A percentile compares a stretch with the other conserved stretches of the same genome.
Conservation (phyloP, 148 eudicot species). For the Rhododendron griersonianum region DNA sequence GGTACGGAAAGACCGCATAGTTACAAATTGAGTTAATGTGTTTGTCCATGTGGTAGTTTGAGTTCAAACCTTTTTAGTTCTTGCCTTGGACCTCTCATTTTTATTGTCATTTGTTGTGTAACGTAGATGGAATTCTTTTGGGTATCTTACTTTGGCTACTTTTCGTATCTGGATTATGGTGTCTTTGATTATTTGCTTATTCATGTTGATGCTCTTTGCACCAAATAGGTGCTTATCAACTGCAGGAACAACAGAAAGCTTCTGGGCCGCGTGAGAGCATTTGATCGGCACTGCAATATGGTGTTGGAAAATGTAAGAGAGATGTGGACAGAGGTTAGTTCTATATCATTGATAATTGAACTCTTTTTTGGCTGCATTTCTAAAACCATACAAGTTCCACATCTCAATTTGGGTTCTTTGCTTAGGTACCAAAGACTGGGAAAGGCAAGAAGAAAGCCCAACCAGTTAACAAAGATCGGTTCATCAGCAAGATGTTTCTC, state of each 20-base stretch:
- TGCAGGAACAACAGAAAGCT: constrained; percentile 90
- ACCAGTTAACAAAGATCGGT: constrained; percentile 85
- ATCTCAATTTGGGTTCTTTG: not conserved
- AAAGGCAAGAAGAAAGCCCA: constrained; percentile 94
- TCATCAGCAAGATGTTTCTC: constrained; percentile 95
- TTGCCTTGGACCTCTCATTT: not conserved
- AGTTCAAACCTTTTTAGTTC: not conserved
- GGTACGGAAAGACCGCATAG: constrained; percentile 26
- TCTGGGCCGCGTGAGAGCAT: constrained; percentile 71
- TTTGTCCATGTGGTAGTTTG: not conserved
- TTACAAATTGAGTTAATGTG: not conserved
- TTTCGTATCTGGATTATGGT: not conserved
- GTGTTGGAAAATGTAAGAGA: constrained; percentile 79
- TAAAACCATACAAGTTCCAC: not conserved
- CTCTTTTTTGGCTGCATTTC: not conserved
- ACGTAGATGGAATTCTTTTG: not conserved
- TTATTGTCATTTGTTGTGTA: not conserved
- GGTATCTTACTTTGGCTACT: constrained; percentile 1
- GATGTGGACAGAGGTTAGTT: constrained; percentile 83
- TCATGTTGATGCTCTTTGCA: not conserved
- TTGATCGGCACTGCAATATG: constrained; percentile 80
- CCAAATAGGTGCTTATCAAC: constrained; percentile 72
- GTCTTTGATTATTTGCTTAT: not conserved
- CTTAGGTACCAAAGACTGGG: constrained; percentile 89
- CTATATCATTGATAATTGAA: not conserved